Conservation (phyloP, 495 filamentous ascomycete genomes). For the Amniculicola lignicola region DNA sequence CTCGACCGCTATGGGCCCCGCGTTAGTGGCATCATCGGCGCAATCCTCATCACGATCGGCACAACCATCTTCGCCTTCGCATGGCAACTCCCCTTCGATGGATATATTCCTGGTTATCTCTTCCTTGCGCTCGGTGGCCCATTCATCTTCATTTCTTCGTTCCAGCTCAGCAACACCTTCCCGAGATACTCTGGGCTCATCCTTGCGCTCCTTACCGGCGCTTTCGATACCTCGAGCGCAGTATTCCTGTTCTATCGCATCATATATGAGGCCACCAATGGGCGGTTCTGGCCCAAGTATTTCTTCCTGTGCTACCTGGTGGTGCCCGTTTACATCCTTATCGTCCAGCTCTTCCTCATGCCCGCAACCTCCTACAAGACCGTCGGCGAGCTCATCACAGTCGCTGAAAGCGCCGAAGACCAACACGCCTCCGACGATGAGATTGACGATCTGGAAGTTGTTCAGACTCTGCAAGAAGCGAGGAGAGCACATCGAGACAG, state of each 20-base stretch:
- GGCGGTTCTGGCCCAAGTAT: constrained; percentile 58
- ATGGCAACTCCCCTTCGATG: constrained; percentile 61
- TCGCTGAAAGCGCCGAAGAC: constrained; percentile 56
- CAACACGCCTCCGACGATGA: constrained; percentile 49
- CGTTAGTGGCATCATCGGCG: constrained; percentile 70
- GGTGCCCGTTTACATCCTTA: constrained; percentile 67
- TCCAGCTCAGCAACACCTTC: constrained; percentile 92
- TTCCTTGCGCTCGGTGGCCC: constrained; percentile 82
- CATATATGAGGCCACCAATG: constrained; percentile 61
- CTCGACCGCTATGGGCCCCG: constrained; percentile 80
- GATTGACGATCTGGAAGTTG: constrained; percentile 30
- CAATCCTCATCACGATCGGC: constrained; percentile 65
- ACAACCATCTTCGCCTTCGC: constrained; percentile 70
- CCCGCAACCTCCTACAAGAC: constrained; percentile 83
- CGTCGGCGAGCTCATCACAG: constrained; percentile 71
- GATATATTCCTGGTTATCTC: constrained; percentile 74
- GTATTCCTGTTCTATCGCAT: constrained; percentile 83
- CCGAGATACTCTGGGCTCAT: constrained; percentile 82
- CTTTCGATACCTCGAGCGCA: constrained; percentile 87
- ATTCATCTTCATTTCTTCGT: constrained; percentile 85
- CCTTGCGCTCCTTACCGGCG: constrained; percentile 78
- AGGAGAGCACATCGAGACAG: constrained; percentile 62
- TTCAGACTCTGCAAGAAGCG: constrained; percentile 46
- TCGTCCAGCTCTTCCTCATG: constrained; percentile 72
- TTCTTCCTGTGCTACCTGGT: constrained; percentile 78